These are phyloP conservation scores for Colletotrichum godetiae DNA, from an alignment of 2,329 filamentous ascomycete genomes.

Conservation along the genomic window DNA sequence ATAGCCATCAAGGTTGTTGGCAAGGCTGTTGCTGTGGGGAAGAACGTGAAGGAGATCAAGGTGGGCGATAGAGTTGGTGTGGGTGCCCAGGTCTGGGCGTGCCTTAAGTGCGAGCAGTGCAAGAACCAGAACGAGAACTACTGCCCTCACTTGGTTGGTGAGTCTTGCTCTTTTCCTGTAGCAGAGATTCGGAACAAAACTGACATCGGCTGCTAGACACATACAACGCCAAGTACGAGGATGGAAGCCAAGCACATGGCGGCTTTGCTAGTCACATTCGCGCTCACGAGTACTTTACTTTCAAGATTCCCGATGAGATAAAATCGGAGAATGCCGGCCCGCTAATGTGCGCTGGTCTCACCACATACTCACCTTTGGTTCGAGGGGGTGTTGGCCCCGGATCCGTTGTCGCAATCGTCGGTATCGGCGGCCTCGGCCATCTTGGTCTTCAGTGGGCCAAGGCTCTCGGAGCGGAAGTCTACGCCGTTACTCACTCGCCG, in stretches of 20 bases:
- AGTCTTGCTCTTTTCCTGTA: conserved; percentile 11
- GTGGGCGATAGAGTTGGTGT: conserved; percentile 74
- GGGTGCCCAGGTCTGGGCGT: conserved; percentile 70
- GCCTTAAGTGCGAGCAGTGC: conserved; percentile 61
- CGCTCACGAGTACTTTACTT: conserved; percentile 67
- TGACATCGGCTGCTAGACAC: conserved; percentile 51
- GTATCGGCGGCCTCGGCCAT: conserved; percentile 80
- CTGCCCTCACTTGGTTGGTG: conserved; percentile 56
- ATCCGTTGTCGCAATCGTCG: conserved; percentile 77
- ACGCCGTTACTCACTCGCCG: conserved; percentile 71
- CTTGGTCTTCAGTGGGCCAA: conserved; percentile 78
- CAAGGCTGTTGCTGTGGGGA: conserved; percentile 60
- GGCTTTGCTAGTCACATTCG: conserved; percentile 66
- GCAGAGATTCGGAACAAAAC: accelerated
- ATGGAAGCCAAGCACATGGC: conserved; percentile 72
- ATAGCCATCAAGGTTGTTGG: conserved; percentile 58
- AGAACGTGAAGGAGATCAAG: conserved; percentile 59
- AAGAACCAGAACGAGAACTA: conserved; percentile 62
- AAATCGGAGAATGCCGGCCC: conserved; percentile 67
- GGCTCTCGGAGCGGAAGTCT: conserved; percentile 75
- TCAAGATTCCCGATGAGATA: conserved; percentile 67
- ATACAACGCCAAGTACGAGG: conserved; percentile 66
- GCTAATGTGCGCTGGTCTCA: conserved; percentile 83
- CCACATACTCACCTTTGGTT: conserved; percentile 75
- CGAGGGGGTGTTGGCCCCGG: conserved; percentile 76